A percentile compares a stretch with the other conserved stretches of the same genome.
Evolutionary conservation across 2,329 filamentous ascomycete species (phyloP).

Genomic region (Truncatella angustata): DNA sequence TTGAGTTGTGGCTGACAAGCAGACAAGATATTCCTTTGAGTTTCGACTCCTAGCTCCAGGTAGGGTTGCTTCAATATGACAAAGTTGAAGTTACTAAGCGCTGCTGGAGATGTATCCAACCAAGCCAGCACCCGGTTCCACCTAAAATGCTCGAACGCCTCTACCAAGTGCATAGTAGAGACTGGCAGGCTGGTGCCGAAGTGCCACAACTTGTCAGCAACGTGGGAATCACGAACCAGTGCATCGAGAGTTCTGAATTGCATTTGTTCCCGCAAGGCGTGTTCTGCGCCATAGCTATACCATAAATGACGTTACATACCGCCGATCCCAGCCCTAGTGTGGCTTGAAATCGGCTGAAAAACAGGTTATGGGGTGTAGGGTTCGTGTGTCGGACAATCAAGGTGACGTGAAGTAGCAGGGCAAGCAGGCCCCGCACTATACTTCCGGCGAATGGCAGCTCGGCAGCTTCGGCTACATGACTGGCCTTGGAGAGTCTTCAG

Average conservation of each 20-base stretch:
- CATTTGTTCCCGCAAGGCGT: too few relatives aligned
- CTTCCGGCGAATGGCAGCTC: background rate
- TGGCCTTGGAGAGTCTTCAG: background rate
- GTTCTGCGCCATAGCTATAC: constrained; percentile 15
- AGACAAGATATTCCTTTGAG: too few relatives aligned
- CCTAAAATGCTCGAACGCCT: background rate
- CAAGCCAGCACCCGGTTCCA: too few relatives aligned
- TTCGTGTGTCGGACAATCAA: background rate
- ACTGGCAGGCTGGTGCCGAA: background rate
- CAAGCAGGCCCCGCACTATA: constrained; percentile 8
- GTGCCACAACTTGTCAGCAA: background rate
- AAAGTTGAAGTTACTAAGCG: too few relatives aligned
- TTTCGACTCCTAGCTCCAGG: too few relatives aligned
- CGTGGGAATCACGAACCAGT: background rate
- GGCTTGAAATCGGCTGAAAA: constrained; percentile 23
- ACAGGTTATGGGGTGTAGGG: constrained; percentile 19
- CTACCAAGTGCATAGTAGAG: background rate
- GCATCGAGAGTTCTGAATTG: background rate
- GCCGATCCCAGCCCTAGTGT: constrained; percentile 18
- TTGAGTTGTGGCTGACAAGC: too few relatives aligned
- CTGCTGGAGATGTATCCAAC: too few relatives aligned
- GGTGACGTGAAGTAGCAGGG: constrained; percentile 9
- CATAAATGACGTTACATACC: constrained; percentile 26
- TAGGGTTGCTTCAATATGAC: too few relatives aligned
- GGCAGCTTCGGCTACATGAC: background rate